Percentiles rank a stretch among this genome's conserved stretches.
These are phyloP conservation scores for Silybum marianum DNA, from an alignment of 129 eudicot species.

Conservation along the genomic window DNA sequence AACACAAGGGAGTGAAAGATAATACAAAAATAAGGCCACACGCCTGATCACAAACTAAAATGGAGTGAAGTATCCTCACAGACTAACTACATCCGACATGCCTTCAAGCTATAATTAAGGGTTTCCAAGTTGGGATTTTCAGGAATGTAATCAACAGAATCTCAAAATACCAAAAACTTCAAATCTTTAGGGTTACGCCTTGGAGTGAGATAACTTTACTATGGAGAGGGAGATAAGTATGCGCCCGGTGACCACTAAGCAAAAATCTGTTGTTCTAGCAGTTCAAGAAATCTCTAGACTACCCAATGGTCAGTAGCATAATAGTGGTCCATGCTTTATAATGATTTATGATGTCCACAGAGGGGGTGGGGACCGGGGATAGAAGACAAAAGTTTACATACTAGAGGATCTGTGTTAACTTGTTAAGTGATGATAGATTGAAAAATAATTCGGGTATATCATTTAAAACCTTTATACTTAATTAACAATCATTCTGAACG, in stretches of 20 bases:
- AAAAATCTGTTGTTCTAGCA: not conserved
- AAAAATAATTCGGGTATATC: not conserved
- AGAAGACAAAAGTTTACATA: not conserved
- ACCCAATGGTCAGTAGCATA: not conserved
- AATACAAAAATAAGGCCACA: slow-evolving; percentile 4
- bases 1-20: not conserved
- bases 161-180: not conserved
- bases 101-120: not conserved
- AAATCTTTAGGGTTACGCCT: not conserved
- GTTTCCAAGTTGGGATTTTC: not conserved
- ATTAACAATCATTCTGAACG: not conserved
- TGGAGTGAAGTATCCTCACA: not conserved
- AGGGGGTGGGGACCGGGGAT: not conserved
- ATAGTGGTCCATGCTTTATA: not conserved
- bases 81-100: not conserved
- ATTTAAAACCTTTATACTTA: slow-evolving; percentile 1
- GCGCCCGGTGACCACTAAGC: not conserved
- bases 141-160: not conserved
- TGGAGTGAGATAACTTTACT: not conserved
- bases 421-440: not conserved
- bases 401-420: not conserved
- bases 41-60: not conserved
- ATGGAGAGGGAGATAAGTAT: not conserved
- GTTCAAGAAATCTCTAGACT: not conserved
- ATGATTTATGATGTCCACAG: not conserved